phyloP scores from a whole-genome alignment of 306 rosid genomes.

The Trichosanthes cucumerina region DNA sequence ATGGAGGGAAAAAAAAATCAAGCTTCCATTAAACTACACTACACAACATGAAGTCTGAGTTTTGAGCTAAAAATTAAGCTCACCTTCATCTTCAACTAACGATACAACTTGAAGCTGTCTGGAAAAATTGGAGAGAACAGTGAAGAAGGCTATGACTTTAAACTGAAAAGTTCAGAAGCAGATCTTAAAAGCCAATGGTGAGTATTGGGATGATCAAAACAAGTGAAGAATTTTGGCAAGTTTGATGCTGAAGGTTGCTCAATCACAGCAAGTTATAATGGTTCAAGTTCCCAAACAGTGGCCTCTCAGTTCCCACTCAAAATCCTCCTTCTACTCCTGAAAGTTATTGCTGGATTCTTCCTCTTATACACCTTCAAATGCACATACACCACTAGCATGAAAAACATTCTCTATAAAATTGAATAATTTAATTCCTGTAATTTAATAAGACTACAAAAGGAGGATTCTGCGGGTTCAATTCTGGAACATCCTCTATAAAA shows the following conservation, averaged over 20 bases:
- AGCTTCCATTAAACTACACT: not conserved
- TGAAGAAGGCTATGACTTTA: slow-evolving; percentile 13
- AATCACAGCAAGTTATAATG: slow-evolving; percentile 17
- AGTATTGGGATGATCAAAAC: slow-evolving; percentile 42
- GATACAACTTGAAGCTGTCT: not conserved
- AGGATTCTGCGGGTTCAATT: slow-evolving; percentile 26
- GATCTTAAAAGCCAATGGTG: slow-evolving; percentile 44
- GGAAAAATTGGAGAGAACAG: slow-evolving; percentile 7
- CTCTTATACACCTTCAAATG: slow-evolving; percentile 6
- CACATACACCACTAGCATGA: slow-evolving; percentile 25
- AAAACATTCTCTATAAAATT: slow-evolving; percentile 38
- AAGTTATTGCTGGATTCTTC: slow-evolving; percentile 6
- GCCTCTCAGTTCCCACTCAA: slow-evolving; percentile 1
- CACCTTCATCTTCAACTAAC: slow-evolving; percentile 59
- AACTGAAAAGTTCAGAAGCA: slow-evolving; percentile 24
- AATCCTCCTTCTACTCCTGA: slow-evolving; percentile 14
- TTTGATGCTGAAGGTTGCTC: slow-evolving; percentile 46
- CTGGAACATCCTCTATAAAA: slow-evolving; percentile 22
- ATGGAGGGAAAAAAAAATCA: not conserved
- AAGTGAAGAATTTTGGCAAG: slow-evolving; percentile 29
- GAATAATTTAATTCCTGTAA: slow-evolving; percentile 1
- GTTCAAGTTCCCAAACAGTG: slow-evolving; percentile 63
- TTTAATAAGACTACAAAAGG: slow-evolving; percentile 12
- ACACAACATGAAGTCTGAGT: not conserved
- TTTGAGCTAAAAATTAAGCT: slow-evolving; percentile 2